These are phyloP conservation scores for Trichosporon sp. DNA, from an alignment of 1,284 basidiomycete genomes.

Conservation along the genomic window DNA sequence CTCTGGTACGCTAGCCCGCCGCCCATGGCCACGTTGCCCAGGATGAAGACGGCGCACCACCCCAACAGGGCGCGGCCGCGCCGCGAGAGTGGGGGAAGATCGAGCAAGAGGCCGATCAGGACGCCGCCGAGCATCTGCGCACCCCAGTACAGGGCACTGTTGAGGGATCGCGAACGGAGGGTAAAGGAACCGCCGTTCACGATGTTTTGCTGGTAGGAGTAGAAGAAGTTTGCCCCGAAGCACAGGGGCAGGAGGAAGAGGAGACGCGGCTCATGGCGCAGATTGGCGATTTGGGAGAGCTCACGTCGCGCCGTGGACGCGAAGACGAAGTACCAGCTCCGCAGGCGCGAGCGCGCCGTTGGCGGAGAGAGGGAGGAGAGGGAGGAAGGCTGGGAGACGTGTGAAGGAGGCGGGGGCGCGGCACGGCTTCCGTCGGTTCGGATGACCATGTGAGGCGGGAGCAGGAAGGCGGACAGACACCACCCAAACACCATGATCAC, in stretches of 20 bases:
- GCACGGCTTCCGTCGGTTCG: slow-evolving; percentile 31
- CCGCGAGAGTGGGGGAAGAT: slow-evolving; percentile 31
- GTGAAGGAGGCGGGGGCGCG: slow-evolving; percentile 4
- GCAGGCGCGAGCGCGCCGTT: background rate
- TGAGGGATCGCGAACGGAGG: slow-evolving; percentile 49
- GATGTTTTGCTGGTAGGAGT: slow-evolving; percentile 40
- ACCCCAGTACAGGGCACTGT: slow-evolving; percentile 56
- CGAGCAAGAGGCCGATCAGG: slow-evolving; percentile 41
- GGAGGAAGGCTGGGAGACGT: background rate
- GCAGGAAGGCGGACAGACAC: slow-evolving; percentile 26
- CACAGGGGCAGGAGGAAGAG: slow-evolving; percentile 38
- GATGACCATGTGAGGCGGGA: slow-evolving; percentile 30
- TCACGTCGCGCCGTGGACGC: slow-evolving; percentile 24
- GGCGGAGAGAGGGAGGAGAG: background rate
- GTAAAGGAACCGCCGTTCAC: slow-evolving; percentile 50
- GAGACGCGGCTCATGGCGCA: slow-evolving; percentile 35
- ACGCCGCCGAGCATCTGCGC: slow-evolving; percentile 43
- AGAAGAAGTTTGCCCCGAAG: slow-evolving; percentile 34
- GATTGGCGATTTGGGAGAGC: slow-evolving; percentile 27
- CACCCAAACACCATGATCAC: slow-evolving; percentile 36
- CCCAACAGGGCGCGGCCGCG: slow-evolving; percentile 35
- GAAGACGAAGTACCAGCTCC: slow-evolving; percentile 27
- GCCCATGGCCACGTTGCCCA: slow-evolving; percentile 40
- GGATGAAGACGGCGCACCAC: slow-evolving; percentile 36
- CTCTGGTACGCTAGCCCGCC: slow-evolving; percentile 34